phyloP scores from a whole-genome alignment of 768 basidiomycete genomes.

The Mycena epipterygia region DNA sequence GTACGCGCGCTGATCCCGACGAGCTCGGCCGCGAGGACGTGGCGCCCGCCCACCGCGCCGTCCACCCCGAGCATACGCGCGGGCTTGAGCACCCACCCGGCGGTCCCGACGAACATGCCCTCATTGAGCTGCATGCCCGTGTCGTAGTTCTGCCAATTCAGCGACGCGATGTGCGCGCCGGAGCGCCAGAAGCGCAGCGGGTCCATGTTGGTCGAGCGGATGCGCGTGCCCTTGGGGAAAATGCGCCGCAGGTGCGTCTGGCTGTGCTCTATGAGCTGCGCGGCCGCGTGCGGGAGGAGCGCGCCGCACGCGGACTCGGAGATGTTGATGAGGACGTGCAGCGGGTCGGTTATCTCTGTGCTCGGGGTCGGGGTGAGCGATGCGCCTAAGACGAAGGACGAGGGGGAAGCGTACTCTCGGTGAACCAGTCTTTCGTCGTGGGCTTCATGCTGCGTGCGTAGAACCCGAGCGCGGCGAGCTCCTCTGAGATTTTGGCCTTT shows the following conservation, averaged over 20 bases:
- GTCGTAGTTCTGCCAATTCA: constrained; percentile 78
- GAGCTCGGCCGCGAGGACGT: constrained; percentile 49
- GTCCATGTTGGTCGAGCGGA: constrained; percentile 67
- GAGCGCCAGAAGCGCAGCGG: constrained; percentile 67
- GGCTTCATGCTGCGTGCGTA: constrained; percentile 78
- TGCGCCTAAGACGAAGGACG: background rate
- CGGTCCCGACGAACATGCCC: constrained; percentile 69
- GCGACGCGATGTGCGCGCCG: constrained; percentile 68
- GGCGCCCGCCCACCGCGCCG: constrained; percentile 26
- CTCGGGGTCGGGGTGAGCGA: background rate
- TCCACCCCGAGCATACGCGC: constrained; percentile 40
- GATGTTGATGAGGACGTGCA: constrained; percentile 71
- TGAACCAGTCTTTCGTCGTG: constrained; percentile 61
- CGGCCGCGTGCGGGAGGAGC: constrained; percentile 53
- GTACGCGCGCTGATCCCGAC: constrained; percentile 61
- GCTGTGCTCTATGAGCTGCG: constrained; percentile 57
- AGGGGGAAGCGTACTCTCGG: constrained; percentile 46
- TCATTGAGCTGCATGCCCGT: constrained; percentile 72
- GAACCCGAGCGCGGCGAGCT: constrained; percentile 68
- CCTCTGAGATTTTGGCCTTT: constrained; percentile 57
- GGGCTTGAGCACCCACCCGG: constrained; percentile 70
- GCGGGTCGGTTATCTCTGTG: constrained; percentile 56
- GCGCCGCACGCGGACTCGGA: constrained; percentile 63
- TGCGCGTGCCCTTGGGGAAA: constrained; percentile 70
- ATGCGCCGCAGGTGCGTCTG: constrained; percentile 64